Conservation (phyloP, 2,329 filamentous ascomycete genomes). For the Alternaria sp. region DNA sequence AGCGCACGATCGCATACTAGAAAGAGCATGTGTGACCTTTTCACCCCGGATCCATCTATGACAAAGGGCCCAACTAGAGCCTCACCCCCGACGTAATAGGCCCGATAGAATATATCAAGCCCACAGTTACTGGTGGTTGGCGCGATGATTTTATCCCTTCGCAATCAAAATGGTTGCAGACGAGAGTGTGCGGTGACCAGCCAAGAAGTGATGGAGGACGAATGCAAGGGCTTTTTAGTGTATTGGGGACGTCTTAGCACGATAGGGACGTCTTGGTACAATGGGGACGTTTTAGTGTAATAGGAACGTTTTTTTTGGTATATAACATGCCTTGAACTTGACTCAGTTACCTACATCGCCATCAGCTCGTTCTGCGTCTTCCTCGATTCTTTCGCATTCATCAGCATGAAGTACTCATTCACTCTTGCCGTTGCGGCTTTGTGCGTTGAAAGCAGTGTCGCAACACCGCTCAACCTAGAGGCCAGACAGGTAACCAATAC, state of each 20-base stretch:
- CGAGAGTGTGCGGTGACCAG: background rate
- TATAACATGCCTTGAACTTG: background rate
- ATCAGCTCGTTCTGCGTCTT: background rate
- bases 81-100: background rate
- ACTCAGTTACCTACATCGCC: background rate
- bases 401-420: conserved; percentile 5
- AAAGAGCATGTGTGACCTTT: background rate
- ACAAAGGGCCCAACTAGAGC: background rate
- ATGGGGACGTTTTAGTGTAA: background rate
- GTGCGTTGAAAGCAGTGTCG: background rate
- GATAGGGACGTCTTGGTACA: background rate
- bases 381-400: background rate
- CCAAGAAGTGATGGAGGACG: background rate
- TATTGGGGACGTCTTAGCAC: background rate
- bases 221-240: background rate
- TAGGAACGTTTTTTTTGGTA: background rate
- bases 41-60: background rate
- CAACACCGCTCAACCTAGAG: conserved; percentile 1
- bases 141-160: background rate
- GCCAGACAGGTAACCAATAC: background rate
- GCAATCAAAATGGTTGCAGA: background rate
- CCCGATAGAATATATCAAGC: background rate
- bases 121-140: background rate
- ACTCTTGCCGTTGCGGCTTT: conserved; percentile 2
- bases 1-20: background rate